Evolutionary conservation across 2,329 filamentous ascomycete genomes (phyloP), one percentile per base, ranked within the genome.

Genomic region (Tolypocladium amazonense): DNA sequence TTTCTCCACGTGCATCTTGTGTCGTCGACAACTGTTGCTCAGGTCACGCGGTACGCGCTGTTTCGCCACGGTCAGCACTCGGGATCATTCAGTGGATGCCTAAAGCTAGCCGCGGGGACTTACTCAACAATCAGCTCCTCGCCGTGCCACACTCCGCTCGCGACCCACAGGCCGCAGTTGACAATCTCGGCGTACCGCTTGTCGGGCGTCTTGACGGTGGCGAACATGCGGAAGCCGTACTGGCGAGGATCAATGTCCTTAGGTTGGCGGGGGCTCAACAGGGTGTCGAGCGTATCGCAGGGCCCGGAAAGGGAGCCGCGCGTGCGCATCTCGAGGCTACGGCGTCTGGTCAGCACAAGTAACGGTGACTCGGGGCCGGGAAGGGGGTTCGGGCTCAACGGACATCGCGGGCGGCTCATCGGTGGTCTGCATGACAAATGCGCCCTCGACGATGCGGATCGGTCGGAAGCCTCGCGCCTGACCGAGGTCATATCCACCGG

Each of bases 141-240:
- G 58, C 70, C 74, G 59, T 73, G 75, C 70, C 76, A 77, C 66
- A 78, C 76, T 56, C 77, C 78, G 66, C 77, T 79, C 8, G 77
- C 78, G 55, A 80, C 73, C 78, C 78, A 80, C 58, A 80, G 70
- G 6, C 77, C 78, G 65, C 75, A 79, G 66, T 81, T 81, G 30
- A 81, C 73, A 60, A 75, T 75, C 59, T 79, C 76, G 56, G 72
- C 72, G 63, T 81, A 81, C 37, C 79, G 73, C 65, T 77, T 75
- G 67, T 81, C 79, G 3, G 76, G 71, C 27, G 79, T 80, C 66
- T 80, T 78, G 71, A 81, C 76, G 23, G 76, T 78, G 60, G 78
- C 74, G 60, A 78, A 79, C 65, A 80, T 71, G 62, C 77, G 75
- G 63, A 80, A 80, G 60, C 75, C 76, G 63, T 81, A 81, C 59